Percentiles rank a stretch among this genome's conserved stretches.
Conservation (phyloP, 1,284 basidiomycete genomes). For the Apiotrichum porosum region DNA sequence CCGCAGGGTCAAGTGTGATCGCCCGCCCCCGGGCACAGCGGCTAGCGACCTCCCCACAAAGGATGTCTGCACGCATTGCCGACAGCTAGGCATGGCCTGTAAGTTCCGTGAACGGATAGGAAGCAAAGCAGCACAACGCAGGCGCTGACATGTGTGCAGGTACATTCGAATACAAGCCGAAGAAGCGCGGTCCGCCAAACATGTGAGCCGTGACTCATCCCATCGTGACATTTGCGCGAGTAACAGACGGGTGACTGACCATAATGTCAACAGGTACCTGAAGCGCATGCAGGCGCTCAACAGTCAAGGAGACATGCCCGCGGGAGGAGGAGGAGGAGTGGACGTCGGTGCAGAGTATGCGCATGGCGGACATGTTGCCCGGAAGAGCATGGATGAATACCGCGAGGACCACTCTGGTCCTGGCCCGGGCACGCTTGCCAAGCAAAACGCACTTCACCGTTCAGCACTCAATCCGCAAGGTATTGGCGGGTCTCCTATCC, state of each 20-base stretch:
- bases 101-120: no score
- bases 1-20: conserved; percentile 41
- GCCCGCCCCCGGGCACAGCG: conserved; percentile 31
- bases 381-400: not conserved
- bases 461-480: conserved; percentile 11
- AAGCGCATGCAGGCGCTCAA: conserved; percentile 21
- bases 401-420: conserved; percentile 8
- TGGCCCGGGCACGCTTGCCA: conserved; percentile 18
- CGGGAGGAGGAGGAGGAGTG: not conserved
- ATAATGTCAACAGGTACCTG: conserved; percentile 14
- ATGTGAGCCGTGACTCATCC: no score
- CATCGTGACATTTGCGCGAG: no score
- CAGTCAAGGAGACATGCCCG: not conserved
- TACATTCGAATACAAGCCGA: conserved; percentile 85
- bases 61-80: conserved; percentile 57
- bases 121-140: no score
- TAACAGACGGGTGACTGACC: not conserved
- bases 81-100: conserved; percentile 72
- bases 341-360: not conserved
- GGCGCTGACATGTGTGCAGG: conserved; percentile 28
- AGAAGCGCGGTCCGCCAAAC: conserved; percentile 83
- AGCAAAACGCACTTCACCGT: conserved; percentile 15
- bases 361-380: not conserved
- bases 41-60: conserved; percentile 14
- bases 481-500: not conserved